Conservation (phyloP, 2,329 filamentous ascomycete genomes). For the Madurella mycetomatis region DNA sequence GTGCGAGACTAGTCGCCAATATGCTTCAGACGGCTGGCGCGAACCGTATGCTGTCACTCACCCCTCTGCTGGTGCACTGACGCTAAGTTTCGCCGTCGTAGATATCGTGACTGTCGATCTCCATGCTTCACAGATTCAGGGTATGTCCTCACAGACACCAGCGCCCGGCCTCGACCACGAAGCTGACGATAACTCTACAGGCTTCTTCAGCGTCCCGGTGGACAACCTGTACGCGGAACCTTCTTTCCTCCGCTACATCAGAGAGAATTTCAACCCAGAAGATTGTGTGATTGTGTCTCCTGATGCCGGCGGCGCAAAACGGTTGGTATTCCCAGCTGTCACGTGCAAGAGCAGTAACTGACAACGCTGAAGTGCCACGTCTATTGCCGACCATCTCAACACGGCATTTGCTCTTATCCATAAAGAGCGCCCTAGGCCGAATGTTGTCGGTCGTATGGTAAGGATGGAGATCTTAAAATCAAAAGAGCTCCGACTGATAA, state of each 20-base stretch:
- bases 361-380: conserved; percentile 56
- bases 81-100: conserved; percentile 4
- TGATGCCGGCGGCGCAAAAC: conserved; percentile 90
- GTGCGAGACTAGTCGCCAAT: conserved; percentile 91
- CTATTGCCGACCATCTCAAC: conserved; percentile 87
- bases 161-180: not conserved
- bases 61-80: not conserved
- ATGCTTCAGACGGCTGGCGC: conserved; percentile 95
- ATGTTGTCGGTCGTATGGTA: conserved; percentile 80
- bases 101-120: conserved; percentile 90
- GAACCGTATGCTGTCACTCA: conserved; percentile 53
- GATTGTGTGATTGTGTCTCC: conserved; percentile 93
- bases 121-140: conserved; percentile 68
- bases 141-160: conserved; percentile 7
- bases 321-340: conserved; percentile 41
- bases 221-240: conserved; percentile 88
- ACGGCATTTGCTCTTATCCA: conserved; percentile 91
- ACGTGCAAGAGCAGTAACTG: not conserved
- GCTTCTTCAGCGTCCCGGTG: conserved; percentile 78
- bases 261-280: conserved; percentile 73
- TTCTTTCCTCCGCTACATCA: conserved; percentile 85
- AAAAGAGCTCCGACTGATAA: conserved; percentile 2
- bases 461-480: not conserved
- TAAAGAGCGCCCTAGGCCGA: conserved; percentile 81
- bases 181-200: conserved; percentile 57